Base-by-base conservation (phyloP, 805 yeast genomes). In the Metschnikowia cerradonensis region DNA sequence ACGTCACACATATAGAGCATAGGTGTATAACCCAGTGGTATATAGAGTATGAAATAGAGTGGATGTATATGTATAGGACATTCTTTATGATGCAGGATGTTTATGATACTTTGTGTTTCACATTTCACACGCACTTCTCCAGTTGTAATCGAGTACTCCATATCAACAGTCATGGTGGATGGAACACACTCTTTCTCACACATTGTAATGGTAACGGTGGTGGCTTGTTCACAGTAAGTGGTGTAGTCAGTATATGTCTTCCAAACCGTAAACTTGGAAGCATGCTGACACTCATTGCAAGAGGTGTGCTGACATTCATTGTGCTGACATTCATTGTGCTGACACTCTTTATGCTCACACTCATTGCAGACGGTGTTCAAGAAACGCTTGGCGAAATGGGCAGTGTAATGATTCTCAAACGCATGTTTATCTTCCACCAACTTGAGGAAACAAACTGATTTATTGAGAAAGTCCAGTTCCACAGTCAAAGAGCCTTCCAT, bases 331-430 rank as follows among this genome's bases (percentile, higher is more conserved):
- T n/a, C n/a, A n/a, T n/a, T n/a, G n/a, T n/a, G n/a, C n/a, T n/a
- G n/a, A n/a, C n/a, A n/a, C n/a, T n/a, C n/a, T n/a, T n/a, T n/a
- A n/a, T n/a, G n/a, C n/a, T n/a, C n/a, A n/a, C n/a, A n/a, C n/a
- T n/a, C n/a, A n/a, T n/a, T 10, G n/a, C 35, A 33, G 35, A 14
- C 1, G 11, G 73, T 56, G 50, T 67, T 73, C 23, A 74, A 59
- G 48, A 90, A 74, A 53, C 97, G 75, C 65, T 86, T 89, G 1
- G 96, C 96, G 51, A 91, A 73, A 68, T 88, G 96, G 48, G 84
- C 87, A 59, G 90, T 90, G 66, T 89, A 90, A 53, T 86, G 83
- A 39, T 81, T 85, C 62, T 90, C 96, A 68, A 90, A 91, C 23
- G 87, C 71, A 67, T 90, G 97, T 61, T 90, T 91, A 59, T 91